Conservation (phyloP, 1,284 basidiomycete species). For the Boletus semigastroideus region DNA sequence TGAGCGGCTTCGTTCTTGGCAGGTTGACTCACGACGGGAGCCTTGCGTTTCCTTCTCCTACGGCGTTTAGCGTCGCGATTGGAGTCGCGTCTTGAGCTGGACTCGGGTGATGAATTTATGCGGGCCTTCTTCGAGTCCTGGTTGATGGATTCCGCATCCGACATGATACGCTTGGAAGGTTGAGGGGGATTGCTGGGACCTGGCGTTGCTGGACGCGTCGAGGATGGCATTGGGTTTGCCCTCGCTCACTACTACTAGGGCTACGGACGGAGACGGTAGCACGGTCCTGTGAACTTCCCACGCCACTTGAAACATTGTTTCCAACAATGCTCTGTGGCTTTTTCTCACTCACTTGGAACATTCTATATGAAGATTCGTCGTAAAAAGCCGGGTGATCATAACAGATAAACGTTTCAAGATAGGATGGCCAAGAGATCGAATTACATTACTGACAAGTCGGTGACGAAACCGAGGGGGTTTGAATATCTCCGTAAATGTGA, state of each 20-base stretch:
- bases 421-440: too few relatives aligned
- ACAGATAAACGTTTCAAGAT: too few relatives aligned
- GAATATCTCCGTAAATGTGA: too few relatives aligned
- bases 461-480: too few relatives aligned
- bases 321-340: too few relatives aligned
- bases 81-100: constrained; percentile 32
- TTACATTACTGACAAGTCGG: too few relatives aligned
- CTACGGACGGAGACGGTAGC: background rate
- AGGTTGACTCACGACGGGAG: constrained; percentile 32
- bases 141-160: constrained; percentile 21
- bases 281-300: constrained; percentile 18
- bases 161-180: constrained; percentile 22
- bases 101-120: constrained; percentile 19
- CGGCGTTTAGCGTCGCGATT: constrained; percentile 42
- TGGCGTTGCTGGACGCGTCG: constrained; percentile 20
- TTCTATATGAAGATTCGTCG: too few relatives aligned
- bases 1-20: constrained; percentile 14
- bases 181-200: constrained; percentile 12
- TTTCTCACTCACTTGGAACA: constrained; percentile 11
- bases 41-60: constrained; percentile 41
- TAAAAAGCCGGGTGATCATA: too few relatives aligned
- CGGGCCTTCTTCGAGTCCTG: constrained; percentile 26
- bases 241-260: background rate
- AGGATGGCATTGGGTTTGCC: constrained; percentile 22
- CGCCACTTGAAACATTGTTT: constrained; percentile 18